Conservation (phyloP, 1,139 yeast genomes). For the Wickerhamiella pararugosa region DNA sequence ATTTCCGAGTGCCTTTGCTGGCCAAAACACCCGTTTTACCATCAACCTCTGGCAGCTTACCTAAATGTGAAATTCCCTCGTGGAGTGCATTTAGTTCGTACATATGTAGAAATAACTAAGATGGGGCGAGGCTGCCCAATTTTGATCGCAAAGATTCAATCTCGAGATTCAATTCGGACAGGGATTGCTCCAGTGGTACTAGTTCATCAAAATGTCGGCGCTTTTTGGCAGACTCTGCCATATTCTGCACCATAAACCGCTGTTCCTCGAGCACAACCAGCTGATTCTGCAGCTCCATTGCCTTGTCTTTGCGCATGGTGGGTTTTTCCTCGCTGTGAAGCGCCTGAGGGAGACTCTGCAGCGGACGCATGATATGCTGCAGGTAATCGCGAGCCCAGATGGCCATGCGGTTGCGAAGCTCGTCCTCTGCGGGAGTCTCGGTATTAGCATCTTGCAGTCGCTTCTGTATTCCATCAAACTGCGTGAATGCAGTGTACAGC, state of each 20-base stretch:
- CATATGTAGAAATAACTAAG: slow-evolving; percentile 1
- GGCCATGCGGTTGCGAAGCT: slow-evolving; percentile 34
- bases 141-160: slow-evolving; percentile 35
- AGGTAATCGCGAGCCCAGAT: slow-evolving; percentile 34
- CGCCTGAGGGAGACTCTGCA: slow-evolving; percentile 34
- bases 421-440: slow-evolving; percentile 26
- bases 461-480: slow-evolving; percentile 32
- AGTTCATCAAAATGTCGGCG: slow-evolving; percentile 69
- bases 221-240: slow-evolving; percentile 46
- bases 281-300: slow-evolving; percentile 52
- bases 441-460: slow-evolving; percentile 25
- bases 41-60: background rate
- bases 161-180: slow-evolving; percentile 41
- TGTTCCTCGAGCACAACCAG: slow-evolving; percentile 83
- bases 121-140: slow-evolving; percentile 32
- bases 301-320: slow-evolving; percentile 24
- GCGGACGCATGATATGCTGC: slow-evolving; percentile 40
- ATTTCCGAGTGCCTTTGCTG: slow-evolving; percentile 19
- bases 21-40: slow-evolving; percentile 25
- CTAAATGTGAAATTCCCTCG: background rate
- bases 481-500: slow-evolving; percentile 31
- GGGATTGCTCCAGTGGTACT: slow-evolving; percentile 41
- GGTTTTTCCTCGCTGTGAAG: slow-evolving; percentile 19
- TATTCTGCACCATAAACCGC: slow-evolving; percentile 47
- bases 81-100: background rate